Base-by-base conservation (phyloP, 176 grass and related monocot species). In the Aegilops speltoides region DNA sequence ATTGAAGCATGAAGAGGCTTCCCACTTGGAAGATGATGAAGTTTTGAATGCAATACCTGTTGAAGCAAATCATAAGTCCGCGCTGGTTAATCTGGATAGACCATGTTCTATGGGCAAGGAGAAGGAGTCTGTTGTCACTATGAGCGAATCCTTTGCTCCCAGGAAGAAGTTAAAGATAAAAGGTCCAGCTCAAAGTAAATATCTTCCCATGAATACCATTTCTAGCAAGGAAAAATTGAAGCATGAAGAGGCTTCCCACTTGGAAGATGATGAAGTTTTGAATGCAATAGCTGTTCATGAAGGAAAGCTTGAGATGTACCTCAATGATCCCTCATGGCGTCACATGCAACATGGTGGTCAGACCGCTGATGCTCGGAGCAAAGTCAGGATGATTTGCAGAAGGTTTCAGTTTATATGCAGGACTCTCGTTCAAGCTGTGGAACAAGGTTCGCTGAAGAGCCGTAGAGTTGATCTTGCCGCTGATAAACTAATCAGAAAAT, bases 341-440 rank as follows among this genome's bases (percentile, higher is more conserved):
- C 69, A 81, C 12, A 73, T 16, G 29, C 25, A 78, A 32, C 13
- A 68, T 88, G 75, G 77, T 70, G 66, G 22, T 22, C 34, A 40
- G 45, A 68, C 88, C 46, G 11, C 56, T 34, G 88, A 86, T 79
- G 88, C 48, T 70, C 74, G 90, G 59, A 73, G 81, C 50, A 85
- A 82, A 82, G 79, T 92, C 16, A 87, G 64, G 83, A 92, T 82
- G 76, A 37, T 83, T 29, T 87, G 90, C 61, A 31, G 79, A 15
- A 85, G 50, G 41, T 95, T 95, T 83, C 82, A 90, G 36, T 74
- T 73, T 36, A 65, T 95, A 77, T 92, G 90, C 68, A 89, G 88
- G 36, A 75, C 78, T 79, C 40, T 95, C 15, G 77, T 92, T 33
- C 87, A 88, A 86, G 69, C 41, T 73, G 68, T 80, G 25, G 85